A percentile compares a stretch with the other conserved stretches of the same genome.
phyloP scores from a whole-genome alignment of 1,139 yeast species.

The Suhomyces bribrorum region DNA sequence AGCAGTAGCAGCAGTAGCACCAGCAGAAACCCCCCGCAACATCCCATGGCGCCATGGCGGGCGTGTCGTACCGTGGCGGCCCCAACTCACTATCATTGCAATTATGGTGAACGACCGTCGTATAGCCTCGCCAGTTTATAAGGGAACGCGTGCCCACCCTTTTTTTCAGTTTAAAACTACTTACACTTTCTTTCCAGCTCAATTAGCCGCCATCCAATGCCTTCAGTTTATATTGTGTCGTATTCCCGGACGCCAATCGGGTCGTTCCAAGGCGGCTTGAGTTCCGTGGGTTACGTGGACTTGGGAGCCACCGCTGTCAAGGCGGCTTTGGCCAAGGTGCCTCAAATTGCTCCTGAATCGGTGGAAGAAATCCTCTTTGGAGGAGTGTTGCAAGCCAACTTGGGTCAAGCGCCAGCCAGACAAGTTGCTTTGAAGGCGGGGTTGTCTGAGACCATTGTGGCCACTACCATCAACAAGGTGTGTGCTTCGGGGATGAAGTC shows the following conservation, averaged over 20 bases:
- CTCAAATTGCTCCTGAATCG: constrained; percentile 71
- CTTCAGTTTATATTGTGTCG: constrained; percentile 80
- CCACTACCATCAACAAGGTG: constrained; percentile 92
- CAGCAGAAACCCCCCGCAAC: no score
- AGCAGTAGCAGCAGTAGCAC: not conserved
- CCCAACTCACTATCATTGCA: not conserved
- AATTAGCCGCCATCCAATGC: constrained; percentile 1
- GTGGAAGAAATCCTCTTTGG: constrained; percentile 94
- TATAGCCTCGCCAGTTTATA: not conserved
- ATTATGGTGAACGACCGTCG: not conserved
- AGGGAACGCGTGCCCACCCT: constrained; percentile 4
- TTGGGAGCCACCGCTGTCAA: constrained; percentile 91
- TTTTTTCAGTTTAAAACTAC: constrained; percentile 1
- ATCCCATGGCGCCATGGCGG: no score
- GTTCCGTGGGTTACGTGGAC: constrained; percentile 76
- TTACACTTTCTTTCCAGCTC: no score
- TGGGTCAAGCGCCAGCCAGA: constrained; percentile 98
- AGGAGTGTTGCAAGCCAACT: constrained; percentile 87
- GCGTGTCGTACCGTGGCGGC: not conserved
- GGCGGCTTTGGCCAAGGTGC: constrained; percentile 81
- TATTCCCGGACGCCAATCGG: constrained; percentile 96
- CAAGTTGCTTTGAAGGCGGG: constrained; percentile 95
- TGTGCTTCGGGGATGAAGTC: constrained; percentile 98
- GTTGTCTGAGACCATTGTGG: constrained; percentile 71
- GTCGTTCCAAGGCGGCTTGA: constrained; percentile 80